Evolutionary conservation across 1,284 basidiomycete genomes (phyloP), one percentile per base, ranked within the genome.

Genomic region (Filobasidium uniguttulatum): DNA sequence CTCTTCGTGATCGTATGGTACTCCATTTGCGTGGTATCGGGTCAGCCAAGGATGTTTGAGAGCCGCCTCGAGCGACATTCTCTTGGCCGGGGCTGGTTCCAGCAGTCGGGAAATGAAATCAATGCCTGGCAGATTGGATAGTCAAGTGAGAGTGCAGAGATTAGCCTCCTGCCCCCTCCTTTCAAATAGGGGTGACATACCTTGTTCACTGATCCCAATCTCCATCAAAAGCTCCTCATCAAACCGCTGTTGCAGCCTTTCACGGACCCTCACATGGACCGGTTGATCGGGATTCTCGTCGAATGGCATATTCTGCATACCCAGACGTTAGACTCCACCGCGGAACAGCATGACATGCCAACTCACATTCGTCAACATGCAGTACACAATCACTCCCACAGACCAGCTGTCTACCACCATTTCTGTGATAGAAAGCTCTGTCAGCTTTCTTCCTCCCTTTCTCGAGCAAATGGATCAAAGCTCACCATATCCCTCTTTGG

Each of bases 321-420:
- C 31, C 9, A 15, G 20, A 8, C 28, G 41, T 10, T 25, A 14
- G 22, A 25, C n/a, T 26, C 41, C 14, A 10, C 20, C 25, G 22
- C 4, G 28, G 28, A 15, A 3, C 15, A 28, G 3, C n/a, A 26
- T 25, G 4, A 29, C 3, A 15, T 15, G 14, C n/a, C 5, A 17
- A 54, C 53, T 43, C 25, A 58, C 56, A 30, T 71, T 71, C 0
- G 68, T 70, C 58, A 71, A 56, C 69, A 71, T 70, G 49, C 68
- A 66, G 37, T 82, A 94, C 1, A 93, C 77, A 48, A 94, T 91
- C 15, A 91, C 86, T 5, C 90, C 89, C 19, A 88, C 77, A 44
- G 86, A 89, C 87, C 87, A 96, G 56, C 84, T 87, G 63, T 96
- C 89, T 44, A 93, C 90, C 15, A 82, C 71, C 52, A 81, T 77